Conservation (phyloP, 768 basidiomycete species). For the Pholiota microspora region DNA sequence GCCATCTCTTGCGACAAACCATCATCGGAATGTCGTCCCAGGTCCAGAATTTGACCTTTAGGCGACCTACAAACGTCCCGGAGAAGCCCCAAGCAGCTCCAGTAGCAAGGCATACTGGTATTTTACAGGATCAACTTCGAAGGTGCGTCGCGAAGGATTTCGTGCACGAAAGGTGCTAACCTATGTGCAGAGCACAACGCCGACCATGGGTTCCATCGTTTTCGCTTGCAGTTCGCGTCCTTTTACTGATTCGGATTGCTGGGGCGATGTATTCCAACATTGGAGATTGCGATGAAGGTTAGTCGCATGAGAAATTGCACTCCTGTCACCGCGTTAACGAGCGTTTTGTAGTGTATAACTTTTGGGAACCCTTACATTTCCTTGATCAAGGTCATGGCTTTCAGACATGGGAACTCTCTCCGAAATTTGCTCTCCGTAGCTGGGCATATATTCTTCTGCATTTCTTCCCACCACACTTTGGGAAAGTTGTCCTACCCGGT, state of each 20-base stretch:
- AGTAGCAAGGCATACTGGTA: constrained; percentile 51
- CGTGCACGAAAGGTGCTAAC: neutral
- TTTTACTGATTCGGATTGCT: constrained; percentile 76
- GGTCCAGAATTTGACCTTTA: constrained; percentile 48
- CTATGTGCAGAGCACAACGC: constrained; percentile 52
- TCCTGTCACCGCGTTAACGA: neutral
- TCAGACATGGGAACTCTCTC: constrained; percentile 98
- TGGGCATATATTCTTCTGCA: constrained; percentile 93
- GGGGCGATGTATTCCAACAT: constrained; percentile 96
- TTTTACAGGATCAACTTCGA: constrained; percentile 79
- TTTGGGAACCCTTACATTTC: constrained; percentile 98
- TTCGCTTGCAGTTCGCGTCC: constrained; percentile 77
- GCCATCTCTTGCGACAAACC: neutral
- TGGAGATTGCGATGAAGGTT: constrained; percentile 96
- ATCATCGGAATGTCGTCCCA: constrained; percentile 26
- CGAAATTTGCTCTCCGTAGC: constrained; percentile 86
- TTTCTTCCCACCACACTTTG: constrained; percentile 59
- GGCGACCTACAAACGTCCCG: constrained; percentile 34
- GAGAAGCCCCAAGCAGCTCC: constrained; percentile 29
- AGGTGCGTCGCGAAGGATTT: constrained; percentile 40
- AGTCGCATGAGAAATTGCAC: neutral
- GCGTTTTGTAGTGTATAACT: constrained; percentile 80
- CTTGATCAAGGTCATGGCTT: constrained; percentile 84
- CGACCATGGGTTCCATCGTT: constrained; percentile 87
- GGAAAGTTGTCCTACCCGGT: constrained; percentile 47